Evolutionary conservation across 306 rosid genomes (phyloP), one percentile per base, ranked within the genome.

Genomic region (Cercis canadensis): DNA sequence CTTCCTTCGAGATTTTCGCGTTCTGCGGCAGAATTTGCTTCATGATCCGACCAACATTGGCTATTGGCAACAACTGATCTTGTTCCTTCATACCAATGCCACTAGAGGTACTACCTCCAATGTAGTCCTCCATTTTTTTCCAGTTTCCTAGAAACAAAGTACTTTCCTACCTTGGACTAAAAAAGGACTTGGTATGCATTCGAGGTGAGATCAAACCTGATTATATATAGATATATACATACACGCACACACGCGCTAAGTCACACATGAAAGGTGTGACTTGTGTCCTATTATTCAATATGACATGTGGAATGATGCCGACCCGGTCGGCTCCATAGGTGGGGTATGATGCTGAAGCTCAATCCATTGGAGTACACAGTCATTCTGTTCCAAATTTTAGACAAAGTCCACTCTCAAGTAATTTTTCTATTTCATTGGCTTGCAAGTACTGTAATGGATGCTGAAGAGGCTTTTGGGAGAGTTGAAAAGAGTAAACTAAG

Each of bases 51-150:
- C 83, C 78, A 14, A 86, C 68, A 55, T 78, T 78, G 2, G 78
- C 78, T 15, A 80, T 76, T 5, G 91, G 87, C 32, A 88, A 80
- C 32, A 63, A 2, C 41, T 75, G 75, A 58, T 88, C 89, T 37
- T 37, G 97, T 80, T 93, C 97, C 71, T 85, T 90, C 32, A 89
- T 70, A 3, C 80, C 73, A 10, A 75, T 59, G 46, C 70, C 74
- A 21, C 72, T 62, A 3, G 76, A 79, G 12, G 68, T 21, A 62
- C 65, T n/a, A n/a, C 80, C 82, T 44, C 68, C 78, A 58, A 74
- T 19, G 65, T 82, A 69, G 14, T 82, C 86, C 80, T 72, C 59
- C 55, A 34, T 7, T 24, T 24, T 24, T 24, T n/a, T 24, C 41
- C 12, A 10, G 49, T 31, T 37, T 78, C 68, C 32, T 46, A 57